Conservation (phyloP, 75 land plant genomes). For the Picea sitchensis region DNA sequence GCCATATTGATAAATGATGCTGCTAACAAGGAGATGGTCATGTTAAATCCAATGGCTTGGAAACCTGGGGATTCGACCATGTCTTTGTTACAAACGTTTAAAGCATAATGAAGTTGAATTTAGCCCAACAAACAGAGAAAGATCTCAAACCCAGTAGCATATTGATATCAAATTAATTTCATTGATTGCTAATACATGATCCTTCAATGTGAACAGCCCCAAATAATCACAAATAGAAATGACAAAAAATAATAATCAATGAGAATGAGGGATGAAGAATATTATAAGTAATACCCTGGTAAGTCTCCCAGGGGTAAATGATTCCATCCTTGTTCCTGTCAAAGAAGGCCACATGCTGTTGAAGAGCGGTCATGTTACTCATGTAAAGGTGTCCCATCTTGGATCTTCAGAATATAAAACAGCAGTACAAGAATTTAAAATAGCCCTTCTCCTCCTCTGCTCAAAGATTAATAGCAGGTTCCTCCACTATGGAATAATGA, state of each 20-base stretch:
- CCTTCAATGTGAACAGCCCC: background rate
- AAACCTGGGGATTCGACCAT: slow-evolving; percentile 22
- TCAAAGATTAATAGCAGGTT: no score
- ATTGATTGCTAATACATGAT: no score
- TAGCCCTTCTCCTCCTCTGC: no score
- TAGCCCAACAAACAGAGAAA: background rate
- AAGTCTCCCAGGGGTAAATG: slow-evolving; percentile 78
- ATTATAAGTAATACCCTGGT: slow-evolving; percentile 21
- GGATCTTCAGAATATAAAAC: no score
- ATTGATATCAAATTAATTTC: no score
- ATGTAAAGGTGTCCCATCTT: no score
- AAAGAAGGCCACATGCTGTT: slow-evolving; percentile 64
- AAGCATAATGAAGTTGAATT: background rate
- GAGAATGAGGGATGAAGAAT: background rate
- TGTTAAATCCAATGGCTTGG: slow-evolving; percentile 26
- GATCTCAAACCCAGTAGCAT: no score
- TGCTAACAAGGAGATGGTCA: slow-evolving; percentile 16
- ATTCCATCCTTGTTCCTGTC: slow-evolving; percentile 62
- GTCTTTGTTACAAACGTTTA: no score
- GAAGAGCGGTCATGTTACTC: slow-evolving; percentile 28
- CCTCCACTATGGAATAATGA: no score
- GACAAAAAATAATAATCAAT: background rate
- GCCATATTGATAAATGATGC: slow-evolving; percentile 22
- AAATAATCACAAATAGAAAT: background rate
- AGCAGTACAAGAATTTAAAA: no score